Base-by-base conservation (phyloP, 2,329 filamentous ascomycete species). In the Lasiodiplodia citricola region DNA sequence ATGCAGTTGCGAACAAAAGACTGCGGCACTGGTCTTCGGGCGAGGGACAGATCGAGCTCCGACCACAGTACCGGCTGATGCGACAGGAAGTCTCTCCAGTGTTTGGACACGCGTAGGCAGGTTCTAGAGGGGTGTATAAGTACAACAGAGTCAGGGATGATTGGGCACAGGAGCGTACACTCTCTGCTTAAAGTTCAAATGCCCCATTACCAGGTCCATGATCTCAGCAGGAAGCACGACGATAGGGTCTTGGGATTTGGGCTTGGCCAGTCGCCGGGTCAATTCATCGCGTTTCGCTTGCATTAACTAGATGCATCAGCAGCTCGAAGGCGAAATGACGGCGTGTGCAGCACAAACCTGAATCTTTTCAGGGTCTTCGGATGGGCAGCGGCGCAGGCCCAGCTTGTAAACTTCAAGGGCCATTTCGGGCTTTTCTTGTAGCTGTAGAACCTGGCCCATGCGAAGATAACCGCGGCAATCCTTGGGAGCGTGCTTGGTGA, bases 331-430 rank as follows among this genome's bases (percentile, higher is more conserved):
- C 64, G 14, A 13, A 38, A 21, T 16, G 38, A 6, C 31, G 31
- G 11, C 18, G 28, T 10, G 50, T 69, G 18, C 13, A 70, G 51
- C 28, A 64, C 71, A 37, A 68, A 77, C 77, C 71, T 74, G 75
- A 71, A 76, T 77, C 63, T 76, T 74, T 66, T 74, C 73, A 41
- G 76, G 72, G 2, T 60, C 55, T 16, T 38, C 55, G 25, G 21
- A 41, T 3, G 68, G 21, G 47, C 66, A 63, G 47, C 65, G 57
- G 70, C 84, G 86, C 71, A 90, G 77, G n/a, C 86, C 88, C 73
- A 87, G 85, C 31, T 83, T 81, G 76, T 89, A 90, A 28, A 89
- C 83, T 13, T 84, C 82, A 14, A 87, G 73, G 6, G 88, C 88
- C 28, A 82, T 83, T n/a, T 83, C 81, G 2, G 79, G 75, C 73